A percentile compares a stretch with the other conserved stretches of the same genome.
These are phyloP conservation scores for Populus simonii DNA, from an alignment of 345 rosid genomes.

Conservation along the genomic window DNA sequence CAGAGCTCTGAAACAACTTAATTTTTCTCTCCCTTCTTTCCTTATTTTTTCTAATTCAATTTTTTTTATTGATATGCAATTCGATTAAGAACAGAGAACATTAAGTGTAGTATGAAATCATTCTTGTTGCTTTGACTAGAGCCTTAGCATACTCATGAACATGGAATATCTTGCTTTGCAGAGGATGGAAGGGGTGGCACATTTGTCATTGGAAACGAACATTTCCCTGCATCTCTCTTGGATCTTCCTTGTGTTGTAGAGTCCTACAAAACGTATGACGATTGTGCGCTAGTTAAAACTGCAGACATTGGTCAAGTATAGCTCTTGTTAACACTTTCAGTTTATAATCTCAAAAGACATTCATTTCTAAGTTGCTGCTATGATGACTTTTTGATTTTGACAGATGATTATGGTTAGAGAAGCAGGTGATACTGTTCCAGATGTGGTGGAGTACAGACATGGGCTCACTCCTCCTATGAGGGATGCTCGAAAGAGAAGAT, in stretches of 20 bases:
- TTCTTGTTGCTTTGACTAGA: background rate
- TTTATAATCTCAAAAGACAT: background rate
- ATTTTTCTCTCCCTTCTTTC: background rate
- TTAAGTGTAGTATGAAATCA: background rate
- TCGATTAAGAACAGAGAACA: background rate
- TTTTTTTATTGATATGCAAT: background rate
- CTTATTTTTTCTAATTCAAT: background rate
- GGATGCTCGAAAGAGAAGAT: conserved; percentile 95
- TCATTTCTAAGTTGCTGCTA: background rate
- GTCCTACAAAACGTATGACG: conserved; percentile 91
- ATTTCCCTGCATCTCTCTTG: conserved; percentile 71
- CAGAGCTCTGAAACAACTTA: background rate
- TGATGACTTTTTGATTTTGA: conserved; percentile 7
- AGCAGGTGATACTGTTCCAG: conserved; percentile 69
- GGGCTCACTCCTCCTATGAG: conserved; percentile 97
- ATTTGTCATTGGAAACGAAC: conserved; percentile 68
- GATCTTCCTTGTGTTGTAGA: conserved; percentile 93
- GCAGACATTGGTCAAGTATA: conserved; percentile 92
- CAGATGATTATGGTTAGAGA: conserved; percentile 99
- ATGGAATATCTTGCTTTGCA: conserved; percentile 26
- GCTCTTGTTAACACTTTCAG: background rate
- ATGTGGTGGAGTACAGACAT: conserved; percentile 76
- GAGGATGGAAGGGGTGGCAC: conserved; percentile 90
- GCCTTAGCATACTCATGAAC: background rate
- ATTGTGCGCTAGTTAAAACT: conserved; percentile 80